Base-by-base conservation (phyloP, 768 basidiomycete species). In the Podaxis sp. region DNA sequence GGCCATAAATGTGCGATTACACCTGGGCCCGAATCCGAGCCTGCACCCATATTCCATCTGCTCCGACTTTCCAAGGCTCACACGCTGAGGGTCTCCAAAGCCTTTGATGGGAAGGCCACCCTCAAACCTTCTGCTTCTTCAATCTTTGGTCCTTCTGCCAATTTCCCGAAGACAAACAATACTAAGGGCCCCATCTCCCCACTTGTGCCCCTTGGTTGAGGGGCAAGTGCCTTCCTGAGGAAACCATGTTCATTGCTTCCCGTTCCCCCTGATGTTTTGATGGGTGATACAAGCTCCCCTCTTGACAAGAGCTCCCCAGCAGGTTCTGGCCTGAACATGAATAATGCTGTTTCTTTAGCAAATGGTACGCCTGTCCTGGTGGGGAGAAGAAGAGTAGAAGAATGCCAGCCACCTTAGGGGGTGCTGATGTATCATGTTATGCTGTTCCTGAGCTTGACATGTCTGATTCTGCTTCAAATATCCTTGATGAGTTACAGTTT, bases 401-500 rank as follows among this genome's bases (percentile, higher is more conserved):
- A 0, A 80, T 89, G 73, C 75, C 77, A 15, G 89, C 88, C 0
- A 90, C 89, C 0, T 82, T 91, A 76, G 89, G 89, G 8, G 83
- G 83, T 0, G 85, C 84, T 0, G 77, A 83, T 53, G 77, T 77
- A 2, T 81, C 81, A 24, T 75, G 68, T 26, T 81, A 81, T 53
- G 72, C 72, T 1, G 80, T 78, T 58, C 75, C 76, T 15, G 80
- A 79, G n/a, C 66, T 82, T 7, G 82, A 88, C 37, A 78, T 75
- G 2, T 83, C 83, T 11, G 87, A 91, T 68, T 87, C 84, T 0
- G 87, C 91, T 71, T 89, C 87, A 1, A 90, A 94, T 67, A 89
- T 93, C 17, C 91, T 91, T 1, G 84, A 89, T 46, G 92, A 93
- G 71, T 71, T 93, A 58, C 85, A 86, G 65, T 77, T 78, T 22